Conservation (phyloP, 768 basidiomycete genomes). For the Trametes meyenii region DNA sequence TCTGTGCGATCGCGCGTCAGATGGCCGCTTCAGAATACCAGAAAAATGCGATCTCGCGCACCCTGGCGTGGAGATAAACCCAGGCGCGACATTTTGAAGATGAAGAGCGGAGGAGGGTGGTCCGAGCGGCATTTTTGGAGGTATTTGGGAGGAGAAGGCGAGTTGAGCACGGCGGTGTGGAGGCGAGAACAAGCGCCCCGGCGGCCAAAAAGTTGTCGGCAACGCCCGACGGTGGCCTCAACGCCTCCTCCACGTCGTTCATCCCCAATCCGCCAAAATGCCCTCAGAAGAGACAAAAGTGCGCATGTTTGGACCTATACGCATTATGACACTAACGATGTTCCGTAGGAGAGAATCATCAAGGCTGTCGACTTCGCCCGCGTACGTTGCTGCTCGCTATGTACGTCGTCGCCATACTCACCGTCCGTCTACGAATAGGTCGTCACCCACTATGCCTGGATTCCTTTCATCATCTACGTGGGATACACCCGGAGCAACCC, state of each 20-base stretch:
- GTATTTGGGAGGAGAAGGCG: constrained; percentile 18
- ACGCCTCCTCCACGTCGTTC: constrained; percentile 38
- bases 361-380: constrained; percentile 82
- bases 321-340: not conserved
- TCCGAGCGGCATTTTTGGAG: constrained; percentile 49
- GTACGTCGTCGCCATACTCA: constrained; percentile 9
- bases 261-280: constrained; percentile 48
- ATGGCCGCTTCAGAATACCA: not conserved
- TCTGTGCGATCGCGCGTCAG: constrained; percentile 41
- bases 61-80: constrained; percentile 37
- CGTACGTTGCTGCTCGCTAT: constrained; percentile 48
- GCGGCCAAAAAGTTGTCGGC: constrained; percentile 35
- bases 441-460: constrained; percentile 92
- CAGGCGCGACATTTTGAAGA: constrained; percentile 39
- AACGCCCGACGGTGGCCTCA: constrained; percentile 29
- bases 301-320: constrained; percentile 16
- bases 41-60: constrained; percentile 28
- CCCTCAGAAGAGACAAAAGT: constrained; percentile 94
- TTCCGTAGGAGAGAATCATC: constrained; percentile 72
- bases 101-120: constrained; percentile 49
- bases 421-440: constrained; percentile 51
- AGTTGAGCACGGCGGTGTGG: constrained; percentile 24
- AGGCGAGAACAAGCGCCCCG: constrained; percentile 18
- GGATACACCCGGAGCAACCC: constrained; percentile 93
- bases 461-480: constrained; percentile 94